Evolutionary conservation across 108 stramenopile genomes (phyloP).

Genomic region (Nannochloropsis gaditana): DNA sequence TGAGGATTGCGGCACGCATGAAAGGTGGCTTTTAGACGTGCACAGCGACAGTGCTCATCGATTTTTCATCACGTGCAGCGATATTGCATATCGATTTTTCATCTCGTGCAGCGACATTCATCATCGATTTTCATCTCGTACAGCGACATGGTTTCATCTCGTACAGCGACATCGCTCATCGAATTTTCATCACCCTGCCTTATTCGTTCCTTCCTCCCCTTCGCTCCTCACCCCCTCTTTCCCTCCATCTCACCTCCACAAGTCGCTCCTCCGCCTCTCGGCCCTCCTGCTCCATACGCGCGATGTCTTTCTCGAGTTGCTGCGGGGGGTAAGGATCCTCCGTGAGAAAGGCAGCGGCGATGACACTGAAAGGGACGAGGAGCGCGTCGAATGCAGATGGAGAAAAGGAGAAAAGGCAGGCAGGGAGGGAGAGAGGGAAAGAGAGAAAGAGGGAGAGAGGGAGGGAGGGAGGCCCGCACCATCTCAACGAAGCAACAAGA

Average conservation of each 20-base stretch:
- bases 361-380: neutral
- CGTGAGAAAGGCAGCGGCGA: neutral
- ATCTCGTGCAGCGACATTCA: neutral
- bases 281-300: neutral
- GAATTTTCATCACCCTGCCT: neutral
- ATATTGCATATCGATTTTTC: neutral
- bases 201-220: neutral
- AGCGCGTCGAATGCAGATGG: neutral
- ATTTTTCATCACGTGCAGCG: neutral
- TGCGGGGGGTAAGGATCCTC: conserved; percentile 59
- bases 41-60: neutral
- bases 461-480: conserved; percentile 67
- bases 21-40: neutral
- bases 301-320: conserved; percentile 23
- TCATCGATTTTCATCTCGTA: neutral
- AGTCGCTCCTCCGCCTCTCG: neutral
- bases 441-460: neutral
- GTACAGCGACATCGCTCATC: neutral
- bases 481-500: conserved; percentile 77
- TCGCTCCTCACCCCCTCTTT: neutral
- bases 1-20: neutral
- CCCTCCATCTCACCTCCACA: neutral
- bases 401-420: neutral
- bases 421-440: neutral
- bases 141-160: too few species aligned